phyloP scores from a whole-genome alignment of 2,329 filamentous ascomycete species.

The Samsoniella hepiali region DNA sequence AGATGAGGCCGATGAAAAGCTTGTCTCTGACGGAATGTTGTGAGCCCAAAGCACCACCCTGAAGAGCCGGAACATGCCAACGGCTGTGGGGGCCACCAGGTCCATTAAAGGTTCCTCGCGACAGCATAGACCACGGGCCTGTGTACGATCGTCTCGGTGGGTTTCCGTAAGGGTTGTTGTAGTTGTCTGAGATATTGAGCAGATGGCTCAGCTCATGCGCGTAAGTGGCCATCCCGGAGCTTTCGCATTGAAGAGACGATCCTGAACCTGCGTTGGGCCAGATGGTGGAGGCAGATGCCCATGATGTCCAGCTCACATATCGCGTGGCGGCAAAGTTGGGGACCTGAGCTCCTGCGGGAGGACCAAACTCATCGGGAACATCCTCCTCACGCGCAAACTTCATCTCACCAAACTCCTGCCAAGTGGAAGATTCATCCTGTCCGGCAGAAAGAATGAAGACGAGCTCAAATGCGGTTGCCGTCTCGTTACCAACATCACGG shows the following conservation, averaged over 20 bases:
- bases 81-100: constrained; percentile 51
- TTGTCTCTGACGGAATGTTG: constrained; percentile 53
- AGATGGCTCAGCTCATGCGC: constrained; percentile 53
- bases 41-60: constrained; percentile 48
- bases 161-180: constrained; percentile 50
- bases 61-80: constrained; percentile 49
- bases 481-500: constrained; percentile 48
- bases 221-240: constrained; percentile 50
- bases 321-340: constrained; percentile 46
- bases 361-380: constrained; percentile 47
- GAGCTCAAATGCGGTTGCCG: constrained; percentile 46
- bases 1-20: constrained; percentile 47
- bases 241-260: constrained; percentile 52
- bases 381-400: constrained; percentile 46
- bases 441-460: constrained; percentile 54
- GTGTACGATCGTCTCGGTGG: constrained; percentile 47
- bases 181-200: constrained; percentile 52
- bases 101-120: constrained; percentile 50
- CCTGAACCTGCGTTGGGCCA: constrained; percentile 53
- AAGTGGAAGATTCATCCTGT: constrained; percentile 53
- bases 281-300: constrained; percentile 47
- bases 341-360: constrained; percentile 37
- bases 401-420: constrained; percentile 57
- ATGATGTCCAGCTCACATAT: constrained; percentile 53
- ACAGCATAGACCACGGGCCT: constrained; percentile 52